These are phyloP conservation scores for Penicillium arizonense DNA, from an alignment of 495 filamentous ascomycete genomes.

Conservation along the genomic window DNA sequence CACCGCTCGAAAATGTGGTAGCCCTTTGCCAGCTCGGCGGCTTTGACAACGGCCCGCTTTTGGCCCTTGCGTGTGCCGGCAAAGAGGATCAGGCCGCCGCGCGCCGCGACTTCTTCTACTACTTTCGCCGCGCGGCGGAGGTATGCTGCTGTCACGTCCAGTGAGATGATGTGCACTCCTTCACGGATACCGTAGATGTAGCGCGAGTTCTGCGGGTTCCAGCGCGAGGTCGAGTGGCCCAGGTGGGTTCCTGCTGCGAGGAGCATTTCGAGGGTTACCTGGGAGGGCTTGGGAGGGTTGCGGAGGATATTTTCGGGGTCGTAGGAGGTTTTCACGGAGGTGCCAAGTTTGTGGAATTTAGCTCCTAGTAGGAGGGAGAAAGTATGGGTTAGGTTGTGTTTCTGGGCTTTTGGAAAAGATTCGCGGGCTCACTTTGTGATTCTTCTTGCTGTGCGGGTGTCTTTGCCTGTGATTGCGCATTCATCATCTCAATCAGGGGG, in stretches of 20 bases:
- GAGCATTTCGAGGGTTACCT: slow-evolving; percentile 87
- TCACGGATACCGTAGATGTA: slow-evolving; percentile 93
- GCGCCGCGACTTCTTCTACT: slow-evolving; percentile 79
- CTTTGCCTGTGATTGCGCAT: slow-evolving; percentile 6
- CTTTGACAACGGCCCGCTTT: slow-evolving; percentile 71
- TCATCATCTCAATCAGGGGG: slow-evolving; percentile 15
- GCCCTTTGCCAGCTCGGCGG: slow-evolving; percentile 71
- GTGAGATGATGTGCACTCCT: slow-evolving; percentile 89
- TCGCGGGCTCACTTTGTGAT: slow-evolving; percentile 21
- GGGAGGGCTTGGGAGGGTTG: slow-evolving; percentile 70
- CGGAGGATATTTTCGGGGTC: slow-evolving; percentile 62
- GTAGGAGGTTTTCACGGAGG: slow-evolving; percentile 44
- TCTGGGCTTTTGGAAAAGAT: neutral
- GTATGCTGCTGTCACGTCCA: slow-evolving; percentile 83
- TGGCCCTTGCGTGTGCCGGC: slow-evolving; percentile 84
- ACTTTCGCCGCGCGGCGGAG: slow-evolving; percentile 86
- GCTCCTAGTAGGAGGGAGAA: slow-evolving; percentile 17
- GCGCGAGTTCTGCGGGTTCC: slow-evolving; percentile 91
- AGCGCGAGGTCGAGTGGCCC: slow-evolving; percentile 86
- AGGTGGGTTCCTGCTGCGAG: slow-evolving; percentile 89
- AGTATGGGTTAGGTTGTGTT: neutral
- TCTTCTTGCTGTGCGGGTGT: slow-evolving; percentile 5
- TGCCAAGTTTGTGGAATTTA: slow-evolving; percentile 34
- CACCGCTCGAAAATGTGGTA: slow-evolving; percentile 94
- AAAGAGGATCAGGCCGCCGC: slow-evolving; percentile 85